Percentiles rank a stretch among this genome's conserved stretches.
Conservation (phyloP, 805 yeast species). For the Candida endomychidarum region DNA sequence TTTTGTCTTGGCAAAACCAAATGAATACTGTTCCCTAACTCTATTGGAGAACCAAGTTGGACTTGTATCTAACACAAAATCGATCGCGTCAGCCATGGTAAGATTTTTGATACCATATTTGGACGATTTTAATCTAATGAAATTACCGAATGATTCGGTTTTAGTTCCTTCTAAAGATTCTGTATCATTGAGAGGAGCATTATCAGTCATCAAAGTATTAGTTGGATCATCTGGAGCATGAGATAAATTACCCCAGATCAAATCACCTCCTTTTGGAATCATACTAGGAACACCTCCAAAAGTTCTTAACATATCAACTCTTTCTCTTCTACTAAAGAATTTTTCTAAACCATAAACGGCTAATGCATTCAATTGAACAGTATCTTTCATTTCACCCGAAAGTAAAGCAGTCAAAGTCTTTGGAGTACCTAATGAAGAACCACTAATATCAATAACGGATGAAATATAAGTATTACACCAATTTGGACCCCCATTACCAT, state of each 20-base stretch:
- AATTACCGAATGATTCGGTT: slow-evolving; percentile 58
- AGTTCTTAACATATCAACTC: slow-evolving; percentile 79
- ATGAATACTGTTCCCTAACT: slow-evolving; percentile 70
- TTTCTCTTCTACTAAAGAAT: slow-evolving; percentile 85
- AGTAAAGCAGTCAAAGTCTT: slow-evolving; percentile 87
- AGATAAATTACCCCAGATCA: slow-evolving; percentile 78
- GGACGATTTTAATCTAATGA: slow-evolving; percentile 58
- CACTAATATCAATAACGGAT: slow-evolving; percentile 83
- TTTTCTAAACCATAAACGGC: slow-evolving; percentile 95
- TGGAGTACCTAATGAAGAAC: slow-evolving; percentile 91
- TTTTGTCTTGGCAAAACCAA: slow-evolving; percentile 64
- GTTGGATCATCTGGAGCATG: slow-evolving; percentile 72
- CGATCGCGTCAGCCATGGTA: slow-evolving; percentile 67
- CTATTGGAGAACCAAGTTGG: slow-evolving; percentile 77
- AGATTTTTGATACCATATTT: slow-evolving; percentile 44
- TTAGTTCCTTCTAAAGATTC: slow-evolving; percentile 24
- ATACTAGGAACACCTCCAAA: slow-evolving; percentile 96
- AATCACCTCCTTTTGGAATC: slow-evolving; percentile 94
- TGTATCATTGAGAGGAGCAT: slow-evolving; percentile 16
- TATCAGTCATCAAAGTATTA: slow-evolving; percentile 24
- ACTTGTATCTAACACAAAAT: slow-evolving; percentile 58
- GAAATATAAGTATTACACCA: slow-evolving; percentile 90
- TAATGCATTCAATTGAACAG: slow-evolving; percentile 87
- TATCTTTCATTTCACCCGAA: slow-evolving; percentile 98
- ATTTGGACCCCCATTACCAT: slow-evolving; percentile 85